Conservation (phyloP, 352 stramenopile genomes). For the Phytophthora sp. region DNA sequence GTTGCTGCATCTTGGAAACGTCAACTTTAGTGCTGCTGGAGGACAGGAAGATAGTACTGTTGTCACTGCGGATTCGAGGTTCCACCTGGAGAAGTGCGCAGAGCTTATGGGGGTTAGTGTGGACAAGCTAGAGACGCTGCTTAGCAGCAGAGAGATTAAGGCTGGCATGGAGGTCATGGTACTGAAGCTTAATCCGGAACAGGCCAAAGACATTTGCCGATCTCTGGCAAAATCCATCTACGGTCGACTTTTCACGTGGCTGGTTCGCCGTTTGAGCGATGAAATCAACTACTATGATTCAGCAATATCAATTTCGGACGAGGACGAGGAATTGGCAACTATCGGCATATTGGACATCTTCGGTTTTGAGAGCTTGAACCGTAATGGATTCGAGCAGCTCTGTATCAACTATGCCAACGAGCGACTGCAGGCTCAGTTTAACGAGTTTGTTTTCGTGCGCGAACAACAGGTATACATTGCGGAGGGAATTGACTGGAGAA, state of each 20-base stretch:
- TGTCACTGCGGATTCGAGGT: slow-evolving; percentile 40
- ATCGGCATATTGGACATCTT: slow-evolving; percentile 92
- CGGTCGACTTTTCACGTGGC: slow-evolving; percentile 94
- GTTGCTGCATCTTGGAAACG: slow-evolving; percentile 96
- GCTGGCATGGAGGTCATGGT: slow-evolving; percentile 91
- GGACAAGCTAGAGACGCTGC: slow-evolving; percentile 82
- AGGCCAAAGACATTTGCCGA: slow-evolving; percentile 90
- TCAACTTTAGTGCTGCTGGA: slow-evolving; percentile 75
- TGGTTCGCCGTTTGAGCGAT: slow-evolving; percentile 89
- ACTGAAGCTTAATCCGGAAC: slow-evolving; percentile 68
- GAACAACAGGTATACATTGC: slow-evolving; percentile 85
- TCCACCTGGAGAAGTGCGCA: slow-evolving; percentile 84
- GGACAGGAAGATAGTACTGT: slow-evolving; percentile 53
- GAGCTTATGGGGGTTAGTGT: slow-evolving; percentile 87
- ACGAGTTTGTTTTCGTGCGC: slow-evolving; percentile 89
- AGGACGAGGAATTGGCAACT: slow-evolving; percentile 58
- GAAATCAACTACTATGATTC: slow-evolving; percentile 79
- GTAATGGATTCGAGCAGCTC: slow-evolving; percentile 87
- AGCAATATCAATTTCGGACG: slow-evolving; percentile 42
- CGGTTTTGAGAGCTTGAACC: slow-evolving; percentile 84
- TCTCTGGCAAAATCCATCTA: slow-evolving; percentile 98
- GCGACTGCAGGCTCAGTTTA: slow-evolving; percentile 86
- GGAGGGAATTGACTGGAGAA: slow-evolving; percentile 88
- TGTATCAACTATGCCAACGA: slow-evolving; percentile 92
- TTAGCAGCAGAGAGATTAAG: slow-evolving; percentile 93